Conservation (phyloP, 768 basidiomycete genomes). For the Russula sp. region DNA sequence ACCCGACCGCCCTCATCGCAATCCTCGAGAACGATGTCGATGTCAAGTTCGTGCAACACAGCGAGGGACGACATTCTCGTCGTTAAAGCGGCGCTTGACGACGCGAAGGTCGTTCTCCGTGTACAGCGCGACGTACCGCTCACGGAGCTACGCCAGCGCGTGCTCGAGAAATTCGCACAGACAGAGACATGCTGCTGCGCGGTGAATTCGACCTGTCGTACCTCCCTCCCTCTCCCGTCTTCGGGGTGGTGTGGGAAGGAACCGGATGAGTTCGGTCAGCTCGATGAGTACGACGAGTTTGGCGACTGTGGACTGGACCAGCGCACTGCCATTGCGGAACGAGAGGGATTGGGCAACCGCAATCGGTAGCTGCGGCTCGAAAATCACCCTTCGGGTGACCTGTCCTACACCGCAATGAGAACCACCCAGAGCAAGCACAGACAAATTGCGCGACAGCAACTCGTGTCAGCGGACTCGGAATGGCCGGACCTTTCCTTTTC, state of each 20-base stretch:
- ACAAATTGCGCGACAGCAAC: too few relatives aligned
- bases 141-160: constrained; percentile 51
- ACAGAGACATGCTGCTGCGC: constrained; percentile 55
- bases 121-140: constrained; percentile 48
- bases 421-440: background rate
- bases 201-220: constrained; percentile 56
- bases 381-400: constrained; percentile 21
- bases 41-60: constrained; percentile 6
- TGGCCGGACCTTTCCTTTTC: background rate
- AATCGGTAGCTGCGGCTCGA: constrained; percentile 18
- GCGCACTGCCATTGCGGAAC: constrained; percentile 9
- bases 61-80: constrained; percentile 38
- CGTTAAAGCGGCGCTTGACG: constrained; percentile 64
- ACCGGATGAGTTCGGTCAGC: constrained; percentile 21
- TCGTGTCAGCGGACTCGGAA: too few relatives aligned
- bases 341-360: constrained; percentile 25
- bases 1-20: constrained; percentile 21
- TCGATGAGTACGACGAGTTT: constrained; percentile 22
- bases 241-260: constrained; percentile 11
- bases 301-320: constrained; percentile 9
- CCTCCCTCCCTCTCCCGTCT: constrained; percentile 46
- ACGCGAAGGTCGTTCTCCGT: constrained; percentile 62
- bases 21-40: constrained; percentile 3
- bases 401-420: background rate
- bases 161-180: constrained; percentile 65